phyloP scores from a whole-genome alignment of 1,139 yeast species.

The Pichiaceae sp. region DNA sequence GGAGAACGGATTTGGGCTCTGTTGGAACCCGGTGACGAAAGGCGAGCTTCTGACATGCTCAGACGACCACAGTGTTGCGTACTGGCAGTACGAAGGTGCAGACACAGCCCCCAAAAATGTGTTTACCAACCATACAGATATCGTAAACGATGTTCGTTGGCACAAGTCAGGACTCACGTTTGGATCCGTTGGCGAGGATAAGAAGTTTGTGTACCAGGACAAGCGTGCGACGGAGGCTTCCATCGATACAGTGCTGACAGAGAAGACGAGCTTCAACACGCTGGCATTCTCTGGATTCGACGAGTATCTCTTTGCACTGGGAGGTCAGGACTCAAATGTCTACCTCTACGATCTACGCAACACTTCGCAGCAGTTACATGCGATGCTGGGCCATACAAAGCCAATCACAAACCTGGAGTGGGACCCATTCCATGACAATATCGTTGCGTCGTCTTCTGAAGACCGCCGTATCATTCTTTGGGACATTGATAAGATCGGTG shows the following conservation, averaged over 20 bases:
- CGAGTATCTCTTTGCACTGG: constrained; percentile 51
- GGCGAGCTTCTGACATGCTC: constrained; percentile 53
- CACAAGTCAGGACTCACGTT: constrained; percentile 42
- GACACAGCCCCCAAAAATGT: constrained; percentile 23
- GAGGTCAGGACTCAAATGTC: constrained; percentile 62
- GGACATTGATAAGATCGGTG: constrained; percentile 68
- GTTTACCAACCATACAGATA: constrained; percentile 36
- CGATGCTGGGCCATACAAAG: constrained; percentile 73
- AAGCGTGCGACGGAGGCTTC: constrained; percentile 24
- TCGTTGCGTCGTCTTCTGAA: constrained; percentile 64
- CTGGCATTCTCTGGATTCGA: constrained; percentile 60
- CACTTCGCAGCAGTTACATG: constrained; percentile 40
- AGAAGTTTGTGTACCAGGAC: constrained; percentile 36
- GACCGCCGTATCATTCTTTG: constrained; percentile 68
- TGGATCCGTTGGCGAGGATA: constrained; percentile 70
- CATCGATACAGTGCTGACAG: constrained; percentile 28
- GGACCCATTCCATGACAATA: constrained; percentile 63
- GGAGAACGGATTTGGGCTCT: constrained; percentile 65
- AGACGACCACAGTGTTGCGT: constrained; percentile 54
- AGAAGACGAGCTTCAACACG: constrained; percentile 44
- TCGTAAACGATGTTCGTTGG: constrained; percentile 74
- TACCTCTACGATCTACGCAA: constrained; percentile 54
- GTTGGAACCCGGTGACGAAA: constrained; percentile 45
- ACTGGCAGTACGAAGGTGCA: constrained; percentile 38
- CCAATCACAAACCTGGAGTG: constrained; percentile 63